Evolutionary conservation across 2,329 filamentous ascomycete species (phyloP).

Genomic region (Helotiales sp.): DNA sequence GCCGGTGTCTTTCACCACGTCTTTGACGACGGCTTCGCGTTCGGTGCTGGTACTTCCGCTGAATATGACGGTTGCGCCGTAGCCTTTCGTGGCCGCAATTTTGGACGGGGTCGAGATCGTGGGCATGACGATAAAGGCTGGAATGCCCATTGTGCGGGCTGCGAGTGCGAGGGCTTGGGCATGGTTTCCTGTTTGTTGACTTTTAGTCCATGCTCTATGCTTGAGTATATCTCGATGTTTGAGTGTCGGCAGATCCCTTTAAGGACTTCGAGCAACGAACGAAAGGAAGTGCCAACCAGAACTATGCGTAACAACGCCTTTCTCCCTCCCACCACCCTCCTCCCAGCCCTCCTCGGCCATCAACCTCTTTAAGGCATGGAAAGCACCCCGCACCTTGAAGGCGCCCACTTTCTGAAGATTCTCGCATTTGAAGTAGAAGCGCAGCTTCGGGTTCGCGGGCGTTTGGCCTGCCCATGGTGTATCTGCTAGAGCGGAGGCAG

Average conservation of each 20-base stretch:
- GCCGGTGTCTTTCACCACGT: conserved; percentile 72
- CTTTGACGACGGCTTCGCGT: conserved; percentile 76
- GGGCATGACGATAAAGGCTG: conserved; percentile 92
- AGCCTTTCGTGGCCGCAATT: conserved; percentile 78
- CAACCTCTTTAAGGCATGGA: conserved; percentile 79
- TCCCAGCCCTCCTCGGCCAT: conserved; percentile 65
- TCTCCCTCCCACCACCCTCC: conserved; percentile 60
- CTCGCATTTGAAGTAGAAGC: conserved; percentile 94
- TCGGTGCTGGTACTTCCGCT: conserved; percentile 80
- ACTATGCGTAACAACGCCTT: conserved; percentile 87
- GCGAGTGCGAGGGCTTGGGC: conserved; percentile 91
- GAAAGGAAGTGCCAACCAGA: conserved; percentile 63
- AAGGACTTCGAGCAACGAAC: neutral
- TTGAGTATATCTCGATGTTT: neutral
- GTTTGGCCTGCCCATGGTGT: conserved; percentile 61
- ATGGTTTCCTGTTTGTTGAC: conserved; percentile 74
- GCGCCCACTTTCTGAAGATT: conserved; percentile 90
- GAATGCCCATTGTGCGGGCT: conserved; percentile 72
- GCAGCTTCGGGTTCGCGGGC: conserved; percentile 68
- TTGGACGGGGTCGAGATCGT: conserved; percentile 83
- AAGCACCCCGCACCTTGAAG: conserved; percentile 91
- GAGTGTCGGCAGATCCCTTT: neutral
- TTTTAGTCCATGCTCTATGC: neutral
- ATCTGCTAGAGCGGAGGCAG: conserved; percentile 55
- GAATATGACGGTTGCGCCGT: conserved; percentile 81